Conservation (phyloP, 176 grass and related monocot species). For the Zoysia japonica region DNA sequence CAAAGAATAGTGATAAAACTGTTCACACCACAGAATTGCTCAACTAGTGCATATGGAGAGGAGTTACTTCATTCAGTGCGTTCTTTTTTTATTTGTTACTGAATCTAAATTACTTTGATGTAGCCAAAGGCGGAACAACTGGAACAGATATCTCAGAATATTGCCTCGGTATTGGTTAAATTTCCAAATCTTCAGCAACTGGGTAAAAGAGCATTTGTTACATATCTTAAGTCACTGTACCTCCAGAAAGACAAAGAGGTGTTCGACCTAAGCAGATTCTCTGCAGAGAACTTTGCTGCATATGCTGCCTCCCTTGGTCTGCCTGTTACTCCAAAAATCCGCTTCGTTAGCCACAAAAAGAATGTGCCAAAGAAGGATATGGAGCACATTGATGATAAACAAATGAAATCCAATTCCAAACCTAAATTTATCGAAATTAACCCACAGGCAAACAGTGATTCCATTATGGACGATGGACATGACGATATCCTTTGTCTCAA, state of each 20-base stretch:
- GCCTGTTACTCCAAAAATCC: constrained; percentile 62
- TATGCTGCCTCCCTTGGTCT: constrained; percentile 86
- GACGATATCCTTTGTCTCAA: constrained; percentile 75
- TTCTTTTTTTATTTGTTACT: constrained; percentile 5
- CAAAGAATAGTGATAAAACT: not conserved
- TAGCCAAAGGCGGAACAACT: constrained; percentile 72
- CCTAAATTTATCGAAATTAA: constrained; percentile 36
- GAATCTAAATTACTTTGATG: constrained; percentile 33
- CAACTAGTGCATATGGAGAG: not conserved
- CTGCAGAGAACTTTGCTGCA: constrained; percentile 68
- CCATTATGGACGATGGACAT: constrained; percentile 37
- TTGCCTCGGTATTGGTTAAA: constrained; percentile 77
- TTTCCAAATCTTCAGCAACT: constrained; percentile 71
- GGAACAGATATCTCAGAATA: constrained; percentile 71
- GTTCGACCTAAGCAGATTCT: constrained; percentile 74
- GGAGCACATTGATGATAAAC: constrained; percentile 21
- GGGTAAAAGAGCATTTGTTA: constrained; percentile 83
- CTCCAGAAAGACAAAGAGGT: constrained; percentile 67
- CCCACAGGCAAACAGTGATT: constrained; percentile 25
- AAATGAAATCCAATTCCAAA: constrained; percentile 25
- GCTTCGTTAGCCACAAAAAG: constrained; percentile 65
- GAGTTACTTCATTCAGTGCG: constrained; percentile 16
- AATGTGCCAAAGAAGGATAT: constrained; percentile 34
- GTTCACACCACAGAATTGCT: constrained; percentile 15
- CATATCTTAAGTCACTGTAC: constrained; percentile 79